A percentile compares a stretch with the other conserved stretches of the same genome.
Conservation (phyloP, 306 rosid genomes). For the Cucumis cinereus region DNA sequence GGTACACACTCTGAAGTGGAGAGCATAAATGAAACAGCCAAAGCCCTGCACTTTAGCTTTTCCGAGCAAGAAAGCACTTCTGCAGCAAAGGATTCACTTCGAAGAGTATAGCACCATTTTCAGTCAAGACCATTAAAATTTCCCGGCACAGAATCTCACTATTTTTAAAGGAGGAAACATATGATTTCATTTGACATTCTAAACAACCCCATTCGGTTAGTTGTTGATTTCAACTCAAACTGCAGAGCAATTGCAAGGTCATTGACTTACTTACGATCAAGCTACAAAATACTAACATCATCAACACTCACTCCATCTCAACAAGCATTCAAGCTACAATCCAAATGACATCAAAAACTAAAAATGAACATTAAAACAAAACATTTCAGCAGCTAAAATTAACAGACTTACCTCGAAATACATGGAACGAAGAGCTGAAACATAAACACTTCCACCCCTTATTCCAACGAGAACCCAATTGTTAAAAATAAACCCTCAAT, state of each 20-base stretch:
- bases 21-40: background rate
- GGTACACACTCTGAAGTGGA: background rate
- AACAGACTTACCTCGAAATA: slow-evolving; percentile 16
- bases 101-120: background rate
- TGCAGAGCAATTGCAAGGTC: background rate
- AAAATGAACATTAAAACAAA: background rate
- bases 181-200: background rate
- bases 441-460: background rate
- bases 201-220: background rate
- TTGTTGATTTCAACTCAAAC: background rate
- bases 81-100: background rate
- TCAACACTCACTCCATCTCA: background rate
- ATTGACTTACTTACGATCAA: background rate
- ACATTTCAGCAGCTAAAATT: background rate
- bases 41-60: background rate
- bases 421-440: slow-evolving; percentile 5
- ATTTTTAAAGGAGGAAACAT: background rate
- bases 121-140: background rate
- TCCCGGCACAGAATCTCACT: background rate
- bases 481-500: background rate
- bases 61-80: background rate
- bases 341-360: background rate
- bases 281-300: background rate
- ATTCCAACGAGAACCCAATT: background rate
- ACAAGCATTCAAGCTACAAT: background rate